phyloP scores from a whole-genome alignment of 2,329 filamentous ascomycete genomes.

The Fusarium chuoi region DNA sequence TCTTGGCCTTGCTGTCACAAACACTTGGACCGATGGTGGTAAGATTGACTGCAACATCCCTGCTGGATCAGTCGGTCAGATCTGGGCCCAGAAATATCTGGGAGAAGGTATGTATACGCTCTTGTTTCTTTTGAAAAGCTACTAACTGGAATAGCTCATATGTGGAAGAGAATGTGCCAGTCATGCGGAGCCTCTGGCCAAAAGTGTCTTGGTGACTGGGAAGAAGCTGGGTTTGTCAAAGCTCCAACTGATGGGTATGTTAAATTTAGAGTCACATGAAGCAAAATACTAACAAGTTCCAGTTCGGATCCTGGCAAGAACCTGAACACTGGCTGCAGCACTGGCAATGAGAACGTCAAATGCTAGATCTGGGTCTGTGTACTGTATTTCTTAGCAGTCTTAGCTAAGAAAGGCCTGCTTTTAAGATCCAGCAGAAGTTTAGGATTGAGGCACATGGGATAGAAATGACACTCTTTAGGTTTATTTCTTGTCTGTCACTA shows the following conservation, averaged over 20 bases:
- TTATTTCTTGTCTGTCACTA: neutral
- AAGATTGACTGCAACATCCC: neutral
- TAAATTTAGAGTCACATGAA: rapidly evolving
- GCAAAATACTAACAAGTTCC: rapidly evolving
- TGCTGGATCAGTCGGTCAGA: neutral
- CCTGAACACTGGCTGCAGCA: neutral
- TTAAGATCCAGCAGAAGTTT: neutral
- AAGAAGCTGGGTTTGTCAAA: neutral
- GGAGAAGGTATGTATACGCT: neutral
- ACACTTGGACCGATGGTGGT: neutral
- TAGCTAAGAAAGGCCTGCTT: no score
- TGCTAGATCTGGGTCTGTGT: neutral
- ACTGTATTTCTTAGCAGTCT: neutral
- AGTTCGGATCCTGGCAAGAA: neutral
- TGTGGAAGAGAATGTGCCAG: neutral
- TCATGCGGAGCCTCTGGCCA: neutral
- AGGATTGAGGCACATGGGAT: rapidly evolving
- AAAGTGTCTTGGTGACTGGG: neutral
- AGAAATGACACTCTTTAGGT: rapidly evolving
- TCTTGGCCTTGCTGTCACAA: neutral
- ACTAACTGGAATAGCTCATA: neutral
- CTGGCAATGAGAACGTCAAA: neutral
- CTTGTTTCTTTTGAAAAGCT: rapidly evolving
- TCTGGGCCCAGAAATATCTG: neutral
- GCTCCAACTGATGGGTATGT: neutral